Evolutionary conservation across 2,329 filamentous ascomycete genomes (phyloP).

Genomic region (Fusarium redolens): DNA sequence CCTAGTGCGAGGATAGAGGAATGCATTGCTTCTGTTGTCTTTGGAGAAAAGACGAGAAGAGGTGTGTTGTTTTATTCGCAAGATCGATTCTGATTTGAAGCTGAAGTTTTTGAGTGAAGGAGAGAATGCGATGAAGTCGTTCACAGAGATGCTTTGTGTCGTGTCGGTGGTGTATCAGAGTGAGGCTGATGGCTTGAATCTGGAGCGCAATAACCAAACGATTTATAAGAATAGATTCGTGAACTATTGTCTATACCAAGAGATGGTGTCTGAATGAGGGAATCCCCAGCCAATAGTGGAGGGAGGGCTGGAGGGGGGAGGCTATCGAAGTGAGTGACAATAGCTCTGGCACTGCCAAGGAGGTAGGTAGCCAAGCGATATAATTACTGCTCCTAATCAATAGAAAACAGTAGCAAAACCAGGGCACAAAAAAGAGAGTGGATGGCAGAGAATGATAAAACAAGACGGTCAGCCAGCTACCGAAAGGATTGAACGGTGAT

Average conservation of each 20-base stretch:
- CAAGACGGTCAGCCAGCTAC: conserved; percentile 45
- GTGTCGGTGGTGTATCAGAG: background rate
- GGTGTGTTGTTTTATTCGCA: background rate
- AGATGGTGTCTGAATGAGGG: conserved; percentile 5
- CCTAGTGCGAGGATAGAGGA: conserved; percentile 42
- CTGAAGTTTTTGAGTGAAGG: conserved; percentile 5
- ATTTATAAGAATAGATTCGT: conserved; percentile 31
- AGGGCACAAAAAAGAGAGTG: conserved; percentile 1
- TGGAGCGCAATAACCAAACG: background rate
- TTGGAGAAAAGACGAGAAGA: conserved; percentile 7
- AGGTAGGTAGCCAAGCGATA: conserved; percentile 28
- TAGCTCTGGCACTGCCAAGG: conserved; percentile 35
- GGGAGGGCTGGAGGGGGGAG: conserved; percentile 25
- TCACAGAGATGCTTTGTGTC: conserved; percentile 1
- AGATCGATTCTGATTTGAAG: conserved; percentile 10
- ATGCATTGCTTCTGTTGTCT: conserved; percentile 39
- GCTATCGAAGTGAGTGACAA: conserved; percentile 22
- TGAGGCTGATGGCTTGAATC: background rate
- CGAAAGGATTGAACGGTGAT: conserved; percentile 50
- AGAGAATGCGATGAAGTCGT: conserved; percentile 11
- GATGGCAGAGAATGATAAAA: conserved; percentile 8
- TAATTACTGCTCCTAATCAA: conserved; percentile 24
- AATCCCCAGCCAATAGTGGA: conserved; percentile 29
- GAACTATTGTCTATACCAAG: conserved; percentile 31
- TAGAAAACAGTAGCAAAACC: conserved; percentile 9